phyloP scores from a whole-genome alignment of 2,329 filamentous ascomycete genomes.

The Fusarium equiseti region DNA sequence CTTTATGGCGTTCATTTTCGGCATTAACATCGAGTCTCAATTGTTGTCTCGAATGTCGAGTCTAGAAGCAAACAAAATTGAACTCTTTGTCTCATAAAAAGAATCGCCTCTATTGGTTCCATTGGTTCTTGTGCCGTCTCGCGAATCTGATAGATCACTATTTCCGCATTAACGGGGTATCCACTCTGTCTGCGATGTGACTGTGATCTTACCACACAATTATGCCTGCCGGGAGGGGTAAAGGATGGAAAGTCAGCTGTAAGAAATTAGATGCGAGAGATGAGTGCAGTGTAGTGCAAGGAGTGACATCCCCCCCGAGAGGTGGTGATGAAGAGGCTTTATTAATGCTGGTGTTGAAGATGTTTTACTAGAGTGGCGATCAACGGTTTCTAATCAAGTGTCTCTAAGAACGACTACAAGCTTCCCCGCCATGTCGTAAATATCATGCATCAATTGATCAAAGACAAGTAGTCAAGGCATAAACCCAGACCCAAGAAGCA shows the following conservation, averaged over 20 bases:
- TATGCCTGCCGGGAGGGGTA: neutral
- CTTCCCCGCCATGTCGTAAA: neutral
- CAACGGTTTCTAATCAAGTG: neutral
- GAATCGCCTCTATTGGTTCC: no score
- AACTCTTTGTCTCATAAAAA: neutral
- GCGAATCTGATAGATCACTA: conserved; percentile 2
- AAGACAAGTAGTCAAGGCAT: neutral
- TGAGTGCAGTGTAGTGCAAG: neutral
- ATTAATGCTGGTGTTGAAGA: neutral
- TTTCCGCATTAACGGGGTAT: neutral
- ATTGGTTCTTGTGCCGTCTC: neutral
- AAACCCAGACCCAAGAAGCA: neutral
- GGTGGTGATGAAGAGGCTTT: neutral
- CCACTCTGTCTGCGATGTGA: neutral
- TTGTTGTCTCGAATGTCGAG: neutral
- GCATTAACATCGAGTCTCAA: neutral
- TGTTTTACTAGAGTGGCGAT: neutral
- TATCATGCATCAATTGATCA: neutral
- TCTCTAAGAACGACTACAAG: neutral
- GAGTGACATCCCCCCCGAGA: neutral
- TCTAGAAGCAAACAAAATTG: neutral
- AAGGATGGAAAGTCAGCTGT: neutral
- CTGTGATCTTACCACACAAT: neutral
- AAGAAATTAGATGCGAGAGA: neutral
- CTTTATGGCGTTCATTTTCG: neutral